These are phyloP conservation scores for Ogataea wickerhamii DNA, from an alignment of 805 yeast genomes.

Conservation along the genomic window DNA sequence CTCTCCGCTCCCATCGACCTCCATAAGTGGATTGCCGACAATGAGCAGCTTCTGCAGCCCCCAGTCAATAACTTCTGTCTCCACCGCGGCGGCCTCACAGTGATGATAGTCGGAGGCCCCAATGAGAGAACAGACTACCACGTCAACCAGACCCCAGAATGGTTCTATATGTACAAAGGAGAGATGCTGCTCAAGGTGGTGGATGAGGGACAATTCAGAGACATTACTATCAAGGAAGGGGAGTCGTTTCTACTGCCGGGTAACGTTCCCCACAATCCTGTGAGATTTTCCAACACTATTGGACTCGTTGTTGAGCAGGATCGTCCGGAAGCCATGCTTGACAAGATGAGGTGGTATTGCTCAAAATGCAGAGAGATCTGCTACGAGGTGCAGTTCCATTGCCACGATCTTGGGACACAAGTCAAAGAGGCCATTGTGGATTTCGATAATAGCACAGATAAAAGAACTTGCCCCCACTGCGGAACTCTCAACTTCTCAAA, in stretches of 20 bases:
- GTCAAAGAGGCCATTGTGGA: conserved; percentile 75
- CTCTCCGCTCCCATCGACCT: conserved; percentile 70
- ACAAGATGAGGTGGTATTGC: conserved; percentile 87
- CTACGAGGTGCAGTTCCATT: conserved; percentile 67
- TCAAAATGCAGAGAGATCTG: conserved; percentile 60
- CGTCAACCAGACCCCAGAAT: conserved; percentile 91
- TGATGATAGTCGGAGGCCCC: conserved; percentile 96
- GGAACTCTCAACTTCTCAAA: conserved; percentile 69
- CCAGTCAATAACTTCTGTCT: conserved; percentile 91
- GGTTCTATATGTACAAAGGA: conserved; percentile 86
- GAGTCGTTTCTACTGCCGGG: conserved; percentile 86
- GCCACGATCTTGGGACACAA: conserved; percentile 83
- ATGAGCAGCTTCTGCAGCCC: conserved; percentile 73
- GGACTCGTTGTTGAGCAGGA: conserved; percentile 93
- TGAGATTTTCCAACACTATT: conserved; percentile 77
- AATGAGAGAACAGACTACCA: conserved; percentile 93
- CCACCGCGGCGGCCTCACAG: conserved; percentile 88
- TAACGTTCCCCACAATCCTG: conserved; percentile 86
- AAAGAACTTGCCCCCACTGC: conserved; percentile 72
- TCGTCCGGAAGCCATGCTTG: conserved; percentile 68
- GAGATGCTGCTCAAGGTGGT: conserved; percentile 81
- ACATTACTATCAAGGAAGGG: conserved; percentile 74
- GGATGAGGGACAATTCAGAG: conserved; percentile 71
- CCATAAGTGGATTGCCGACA: conserved; percentile 76
- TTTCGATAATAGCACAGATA: conserved; percentile 59